Evolutionary conservation across 1,139 yeast species (phyloP), one percentile per base, ranked within the genome.

Genomic region (Geotrichum klebahnii): DNA sequence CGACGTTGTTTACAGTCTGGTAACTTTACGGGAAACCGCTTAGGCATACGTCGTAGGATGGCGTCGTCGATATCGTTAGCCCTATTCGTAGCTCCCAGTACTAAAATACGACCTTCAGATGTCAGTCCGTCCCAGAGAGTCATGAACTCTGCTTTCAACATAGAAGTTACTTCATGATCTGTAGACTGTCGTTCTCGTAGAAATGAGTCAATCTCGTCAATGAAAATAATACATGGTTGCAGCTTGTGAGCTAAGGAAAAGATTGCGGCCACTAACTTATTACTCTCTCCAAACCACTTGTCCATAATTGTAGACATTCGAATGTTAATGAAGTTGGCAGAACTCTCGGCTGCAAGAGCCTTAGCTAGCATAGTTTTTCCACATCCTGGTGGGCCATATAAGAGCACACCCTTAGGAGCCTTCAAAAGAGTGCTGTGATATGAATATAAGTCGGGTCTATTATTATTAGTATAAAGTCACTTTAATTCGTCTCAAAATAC

Each of bases 361-460:
- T 90, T 90, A 17, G 97, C 97, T 60, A 92, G 74, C 96, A 90
- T 87, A 8, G 97, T 92, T 68, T 90, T 90, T 52, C 97, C 97
- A 67, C 97, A 90, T 0, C 98, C 97, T 0, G 97, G 97, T 2
- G 98, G 97, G 0, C 98, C 98, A 64, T 88, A 83, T 51, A 90
- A 75, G 40, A 90, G 71, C 2, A 92, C 97, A 26, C 98, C 98
- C 62, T 87, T 89, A 1, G 98, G 97, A 0, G 96, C 92, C 61
- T 84, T 88, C 33, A 84, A 73, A 50, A 92, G 71, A 33, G 79
- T 67, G 53, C 84, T 80, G 59, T 82, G 84, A 31, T 76, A 78
- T 8, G 76, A 70, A 60, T 82, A 83, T 46, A 83, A 64, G 33
- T 78, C 81, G 1, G 90, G 89, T 39, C 72, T 58, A 32, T 35